These are phyloP conservation scores for Moesziomyces sp. DNA, from an alignment of 1,284 basidiomycete species.

Conservation along the genomic window DNA sequence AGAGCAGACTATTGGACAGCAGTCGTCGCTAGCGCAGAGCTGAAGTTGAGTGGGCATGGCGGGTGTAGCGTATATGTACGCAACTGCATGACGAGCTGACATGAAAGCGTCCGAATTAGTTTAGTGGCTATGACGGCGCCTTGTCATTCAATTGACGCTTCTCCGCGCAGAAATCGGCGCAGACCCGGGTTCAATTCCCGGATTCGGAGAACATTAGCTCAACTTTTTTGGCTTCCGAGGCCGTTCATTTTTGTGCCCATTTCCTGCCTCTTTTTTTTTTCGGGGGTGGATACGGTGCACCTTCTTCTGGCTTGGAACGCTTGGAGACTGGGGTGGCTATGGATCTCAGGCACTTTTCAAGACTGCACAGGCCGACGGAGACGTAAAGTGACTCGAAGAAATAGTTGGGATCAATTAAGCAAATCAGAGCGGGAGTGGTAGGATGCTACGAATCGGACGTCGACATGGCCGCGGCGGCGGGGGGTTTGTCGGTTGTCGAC, in stretches of 20 bases:
- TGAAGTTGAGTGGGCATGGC: too few species aligned
- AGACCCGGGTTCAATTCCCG: conserved; percentile 58
- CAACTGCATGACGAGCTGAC: too few species aligned
- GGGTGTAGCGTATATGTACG: too few species aligned
- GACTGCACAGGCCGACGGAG: too few species aligned
- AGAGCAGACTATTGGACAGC: too few species aligned
- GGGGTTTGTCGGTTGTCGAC: conserved; percentile 5
- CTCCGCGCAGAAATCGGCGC: conserved; percentile 46
- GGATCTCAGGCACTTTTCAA: too few species aligned
- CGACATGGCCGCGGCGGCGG: too few species aligned
- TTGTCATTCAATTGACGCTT: conserved; percentile 40
- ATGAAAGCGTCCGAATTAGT: conserved; percentile 49
- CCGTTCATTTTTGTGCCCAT: not conserved
- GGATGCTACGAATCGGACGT: not conserved
- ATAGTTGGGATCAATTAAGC: not conserved
- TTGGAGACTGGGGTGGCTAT: too few species aligned
- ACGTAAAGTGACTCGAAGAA: too few species aligned
- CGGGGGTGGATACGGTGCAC: not conserved
- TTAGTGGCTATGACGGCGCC: conserved; percentile 60
- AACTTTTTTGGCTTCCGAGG: not conserved
- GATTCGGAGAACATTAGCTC: conserved; percentile 39
- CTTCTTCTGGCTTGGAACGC: not conserved
- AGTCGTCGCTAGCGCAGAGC: too few species aligned
- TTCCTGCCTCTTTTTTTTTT: not conserved
- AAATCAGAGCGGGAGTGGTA: too few species aligned